phyloP scores from a whole-genome alignment of 1,284 basidiomycete genomes.

The Tylopilus orsonianus region DNA sequence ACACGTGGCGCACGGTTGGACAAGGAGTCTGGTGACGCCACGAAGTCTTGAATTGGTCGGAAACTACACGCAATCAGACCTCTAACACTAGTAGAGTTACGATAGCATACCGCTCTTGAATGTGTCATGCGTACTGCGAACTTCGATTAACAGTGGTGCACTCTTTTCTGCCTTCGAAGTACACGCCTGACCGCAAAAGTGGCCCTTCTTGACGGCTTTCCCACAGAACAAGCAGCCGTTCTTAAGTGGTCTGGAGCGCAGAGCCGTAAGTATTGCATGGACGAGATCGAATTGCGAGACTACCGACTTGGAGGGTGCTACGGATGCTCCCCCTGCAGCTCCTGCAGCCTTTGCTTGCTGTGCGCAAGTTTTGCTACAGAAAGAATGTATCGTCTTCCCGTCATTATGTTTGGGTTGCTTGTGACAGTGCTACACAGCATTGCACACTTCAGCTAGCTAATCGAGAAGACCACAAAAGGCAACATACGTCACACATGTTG shows the following conservation, averaged over 20 bases:
- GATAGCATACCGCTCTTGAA: constrained; percentile 55
- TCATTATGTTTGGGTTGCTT: constrained; percentile 54
- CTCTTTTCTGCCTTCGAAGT: constrained; percentile 49
- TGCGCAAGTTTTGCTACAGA: constrained; percentile 59
- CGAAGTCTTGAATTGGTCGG: constrained; percentile 63
- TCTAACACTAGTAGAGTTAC: neutral
- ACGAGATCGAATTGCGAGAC: constrained; percentile 19
- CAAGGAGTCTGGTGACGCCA: constrained; percentile 59
- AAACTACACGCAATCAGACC: constrained; percentile 39
- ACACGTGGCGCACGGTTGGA: constrained; percentile 55
- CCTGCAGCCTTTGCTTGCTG: constrained; percentile 40
- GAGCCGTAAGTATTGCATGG: constrained; percentile 49
- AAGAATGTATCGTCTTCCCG: constrained; percentile 51
- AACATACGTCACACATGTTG: constrained; percentile 35
- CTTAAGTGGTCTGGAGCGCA: constrained; percentile 48
- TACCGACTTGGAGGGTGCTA: constrained; percentile 35
- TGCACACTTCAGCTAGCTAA: constrained; percentile 7
- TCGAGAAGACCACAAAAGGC: neutral
- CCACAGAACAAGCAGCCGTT: constrained; percentile 58
- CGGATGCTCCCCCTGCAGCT: constrained; percentile 23
- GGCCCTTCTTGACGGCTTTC: constrained; percentile 51
- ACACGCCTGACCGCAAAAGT: constrained; percentile 59
- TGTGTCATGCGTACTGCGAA: constrained; percentile 56
- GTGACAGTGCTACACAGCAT: constrained; percentile 40
- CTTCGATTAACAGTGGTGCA: constrained; percentile 56